These are phyloP conservation scores for Populus tomentosa DNA, from an alignment of 441 rosid species.

Conservation along the genomic window DNA sequence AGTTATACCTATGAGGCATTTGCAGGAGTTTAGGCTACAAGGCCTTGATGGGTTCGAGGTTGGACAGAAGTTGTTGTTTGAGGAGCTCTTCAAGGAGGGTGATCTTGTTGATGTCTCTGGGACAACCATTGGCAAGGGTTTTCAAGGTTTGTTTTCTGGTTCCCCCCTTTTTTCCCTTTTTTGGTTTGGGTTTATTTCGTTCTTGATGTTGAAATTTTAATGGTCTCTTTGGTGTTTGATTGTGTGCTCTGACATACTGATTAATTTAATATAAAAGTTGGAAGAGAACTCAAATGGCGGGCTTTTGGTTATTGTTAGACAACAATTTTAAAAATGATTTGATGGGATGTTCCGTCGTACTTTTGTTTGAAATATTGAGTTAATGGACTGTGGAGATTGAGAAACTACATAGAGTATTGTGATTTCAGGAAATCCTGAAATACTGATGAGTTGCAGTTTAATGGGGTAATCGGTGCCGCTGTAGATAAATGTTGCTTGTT, in stretches of 20 bases:
- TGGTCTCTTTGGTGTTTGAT: not conserved
- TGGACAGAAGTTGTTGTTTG: slow-evolving; percentile 62
- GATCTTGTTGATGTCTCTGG: slow-evolving; percentile 89
- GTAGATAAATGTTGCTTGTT: too few species aligned
- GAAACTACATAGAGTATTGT: too few species aligned
- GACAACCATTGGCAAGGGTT: slow-evolving; percentile 91
- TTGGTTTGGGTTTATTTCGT: not conserved
- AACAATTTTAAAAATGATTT: not conserved
- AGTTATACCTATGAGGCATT: slow-evolving; percentile 73
- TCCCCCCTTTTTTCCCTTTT: not conserved
- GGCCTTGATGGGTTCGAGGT: slow-evolving; percentile 57
- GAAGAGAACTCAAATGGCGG: not conserved
- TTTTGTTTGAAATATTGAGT: not conserved
- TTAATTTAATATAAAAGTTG: too few species aligned
- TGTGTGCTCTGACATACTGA: not conserved
- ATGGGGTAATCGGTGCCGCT: too few species aligned
- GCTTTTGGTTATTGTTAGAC: not conserved
- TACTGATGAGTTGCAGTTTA: too few species aligned
- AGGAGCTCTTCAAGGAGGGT: slow-evolving; percentile 75
- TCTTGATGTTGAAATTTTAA: not conserved
- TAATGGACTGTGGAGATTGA: too few species aligned
- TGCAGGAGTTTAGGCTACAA: slow-evolving; percentile 76
- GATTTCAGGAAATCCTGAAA: too few species aligned
- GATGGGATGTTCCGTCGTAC: not conserved
- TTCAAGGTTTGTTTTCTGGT: slow-evolving; percentile 52